Conservation (phyloP, 2,329 filamentous ascomycete species). For the Corynespora cassiicola region DNA sequence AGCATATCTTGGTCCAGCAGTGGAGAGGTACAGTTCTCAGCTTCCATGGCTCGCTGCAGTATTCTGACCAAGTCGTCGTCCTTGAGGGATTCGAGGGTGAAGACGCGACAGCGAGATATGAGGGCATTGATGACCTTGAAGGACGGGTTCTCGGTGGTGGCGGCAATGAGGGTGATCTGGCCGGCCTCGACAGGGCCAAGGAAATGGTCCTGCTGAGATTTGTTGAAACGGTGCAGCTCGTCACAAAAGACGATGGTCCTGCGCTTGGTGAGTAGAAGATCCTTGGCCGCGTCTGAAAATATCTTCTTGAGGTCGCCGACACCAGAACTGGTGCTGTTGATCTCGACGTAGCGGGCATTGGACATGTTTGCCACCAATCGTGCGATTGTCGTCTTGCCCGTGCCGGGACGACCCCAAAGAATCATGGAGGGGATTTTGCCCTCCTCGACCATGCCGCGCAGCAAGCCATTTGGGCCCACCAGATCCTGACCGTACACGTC, state of each 20-base stretch:
- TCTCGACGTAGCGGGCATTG: slow-evolving; percentile 88
- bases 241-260: slow-evolving; percentile 98
- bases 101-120: slow-evolving; percentile 87
- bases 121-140: slow-evolving; percentile 92
- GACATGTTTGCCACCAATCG: slow-evolving; percentile 84
- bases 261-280: slow-evolving; percentile 79
- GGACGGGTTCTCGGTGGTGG: slow-evolving; percentile 95
- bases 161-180: slow-evolving; percentile 88
- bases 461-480: slow-evolving; percentile 81
- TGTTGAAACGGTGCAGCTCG: slow-evolving; percentile 92
- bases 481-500: slow-evolving; percentile 92
- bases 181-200: slow-evolving; percentile 90
- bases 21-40: slow-evolving; percentile 61
- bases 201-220: slow-evolving; percentile 94
- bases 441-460: slow-evolving; percentile 84
- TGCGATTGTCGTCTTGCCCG: slow-evolving; percentile 90
- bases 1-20: slow-evolving; percentile 81
- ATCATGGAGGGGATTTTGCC: slow-evolving; percentile 94
- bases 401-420: slow-evolving; percentile 83
- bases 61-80: slow-evolving; percentile 76
- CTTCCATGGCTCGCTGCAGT: slow-evolving; percentile 73
- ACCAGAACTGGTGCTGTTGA: slow-evolving; percentile 89
- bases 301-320: slow-evolving; percentile 92
- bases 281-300: slow-evolving; percentile 82
- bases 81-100: slow-evolving; percentile 79